Evolutionary conservation across 306 rosid species (phyloP).

Genomic region (Erythrophleum fordii): DNA sequence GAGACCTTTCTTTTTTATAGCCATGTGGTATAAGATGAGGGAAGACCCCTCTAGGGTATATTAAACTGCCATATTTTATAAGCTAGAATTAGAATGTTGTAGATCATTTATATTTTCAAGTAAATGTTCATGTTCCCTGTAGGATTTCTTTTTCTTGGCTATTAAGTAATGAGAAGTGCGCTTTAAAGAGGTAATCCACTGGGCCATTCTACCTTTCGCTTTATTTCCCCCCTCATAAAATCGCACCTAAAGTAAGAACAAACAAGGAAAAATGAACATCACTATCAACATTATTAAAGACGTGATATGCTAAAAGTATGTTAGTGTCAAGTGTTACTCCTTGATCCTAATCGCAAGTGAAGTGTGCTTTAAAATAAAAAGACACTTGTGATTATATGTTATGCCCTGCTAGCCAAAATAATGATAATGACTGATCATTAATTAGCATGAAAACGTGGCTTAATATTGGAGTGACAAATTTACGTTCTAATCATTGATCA

Average conservation of each 20-base stretch:
- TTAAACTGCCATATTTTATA: not conserved
- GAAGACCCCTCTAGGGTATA: not conserved
- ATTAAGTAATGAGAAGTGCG: constrained; percentile 19
- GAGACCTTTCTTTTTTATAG: not conserved
- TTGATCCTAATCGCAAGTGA: not conserved
- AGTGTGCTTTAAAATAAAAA: not conserved
- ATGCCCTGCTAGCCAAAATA: not conserved
- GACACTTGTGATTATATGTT: not conserved
- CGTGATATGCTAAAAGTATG: not conserved
- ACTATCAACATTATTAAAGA: not conserved
- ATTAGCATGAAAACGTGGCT: not conserved
- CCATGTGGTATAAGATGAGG: not conserved
- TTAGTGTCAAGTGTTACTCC: not conserved
- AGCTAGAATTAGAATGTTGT: too few relatives aligned
- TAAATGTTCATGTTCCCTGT: not conserved
- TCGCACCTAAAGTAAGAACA: not conserved
- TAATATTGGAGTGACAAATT: not conserved
- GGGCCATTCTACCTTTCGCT: constrained; percentile 16
- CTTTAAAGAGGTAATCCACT: not conserved
- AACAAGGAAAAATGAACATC: not conserved
- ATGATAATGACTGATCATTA: not conserved
- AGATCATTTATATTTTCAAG: not conserved
- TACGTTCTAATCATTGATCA: not conserved
- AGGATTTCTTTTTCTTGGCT: not conserved
- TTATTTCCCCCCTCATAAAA: not conserved